These are phyloP conservation scores for Cotoneaster glaucophyllus DNA, from an alignment of 306 rosid species.

Conservation along the genomic window DNA sequence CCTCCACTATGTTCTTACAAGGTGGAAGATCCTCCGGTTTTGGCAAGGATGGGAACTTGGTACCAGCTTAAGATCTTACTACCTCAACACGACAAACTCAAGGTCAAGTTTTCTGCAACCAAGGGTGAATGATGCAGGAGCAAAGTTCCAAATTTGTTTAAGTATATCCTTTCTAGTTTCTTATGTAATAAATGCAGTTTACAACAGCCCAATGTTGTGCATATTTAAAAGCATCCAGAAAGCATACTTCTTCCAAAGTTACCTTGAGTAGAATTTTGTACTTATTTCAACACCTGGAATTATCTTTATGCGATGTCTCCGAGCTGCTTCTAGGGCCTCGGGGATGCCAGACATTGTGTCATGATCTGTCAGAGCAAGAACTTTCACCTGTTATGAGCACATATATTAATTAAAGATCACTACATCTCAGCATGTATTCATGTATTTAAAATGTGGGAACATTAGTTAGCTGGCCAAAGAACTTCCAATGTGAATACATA, in stretches of 20 bases:
- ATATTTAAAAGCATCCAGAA: slow-evolving; percentile 5
- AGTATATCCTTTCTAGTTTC: background rate
- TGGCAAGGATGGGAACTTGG: background rate
- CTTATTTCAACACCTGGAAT: slow-evolving; percentile 98
- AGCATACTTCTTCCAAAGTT: slow-evolving; percentile 8
- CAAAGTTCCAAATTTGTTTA: background rate
- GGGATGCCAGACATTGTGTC: slow-evolving; percentile 94
- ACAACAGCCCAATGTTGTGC: too few species aligned
- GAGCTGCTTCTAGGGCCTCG: slow-evolving; percentile 82
- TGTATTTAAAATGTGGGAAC: background rate
- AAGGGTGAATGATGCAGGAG: background rate
- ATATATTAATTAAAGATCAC: slow-evolving; percentile 36
- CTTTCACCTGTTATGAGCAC: slow-evolving; percentile 92
- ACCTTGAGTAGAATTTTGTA: slow-evolving; percentile 69
- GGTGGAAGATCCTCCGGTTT: background rate
- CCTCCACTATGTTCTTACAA: background rate
- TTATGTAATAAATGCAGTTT: background rate
- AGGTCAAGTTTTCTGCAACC: background rate
- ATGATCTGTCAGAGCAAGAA: slow-evolving; percentile 99
- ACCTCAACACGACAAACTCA: background rate
- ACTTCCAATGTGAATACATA: background rate
- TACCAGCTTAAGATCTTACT: background rate
- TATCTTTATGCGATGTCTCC: slow-evolving; percentile 79
- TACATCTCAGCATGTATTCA: slow-evolving; percentile 7
- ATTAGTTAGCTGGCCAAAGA: background rate